Evolutionary conservation across 306 rosid genomes (phyloP).

Genomic region (Ochetophila trinervis): DNA sequence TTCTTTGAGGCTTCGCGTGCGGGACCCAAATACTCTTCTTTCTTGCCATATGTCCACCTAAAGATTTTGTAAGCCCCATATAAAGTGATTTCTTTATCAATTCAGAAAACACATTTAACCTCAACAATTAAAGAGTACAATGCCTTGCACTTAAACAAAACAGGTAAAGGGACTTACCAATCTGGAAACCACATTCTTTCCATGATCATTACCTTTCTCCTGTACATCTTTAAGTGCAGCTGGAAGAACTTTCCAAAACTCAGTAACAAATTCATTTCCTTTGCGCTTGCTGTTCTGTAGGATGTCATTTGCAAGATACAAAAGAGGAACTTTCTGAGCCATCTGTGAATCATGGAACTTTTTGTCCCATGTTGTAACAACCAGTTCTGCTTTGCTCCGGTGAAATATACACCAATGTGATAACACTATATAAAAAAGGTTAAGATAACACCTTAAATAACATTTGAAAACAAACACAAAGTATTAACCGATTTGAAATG

Average conservation of each 20-base stretch:
- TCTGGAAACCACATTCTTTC: slow-evolving; percentile 57
- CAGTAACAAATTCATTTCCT: slow-evolving; percentile 88
- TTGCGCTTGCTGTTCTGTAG: slow-evolving; percentile 92
- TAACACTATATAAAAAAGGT: slow-evolving; percentile 57
- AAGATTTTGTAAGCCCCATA: slow-evolving; percentile 16
- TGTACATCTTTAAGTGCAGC: slow-evolving; percentile 61
- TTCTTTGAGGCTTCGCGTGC: slow-evolving; percentile 59
- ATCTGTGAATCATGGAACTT: slow-evolving; percentile 63
- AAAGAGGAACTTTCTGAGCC: slow-evolving; percentile 65
- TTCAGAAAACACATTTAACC: neutral
- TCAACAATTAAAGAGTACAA: neutral
- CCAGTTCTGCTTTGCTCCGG: slow-evolving; percentile 82
- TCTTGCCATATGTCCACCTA: slow-evolving; percentile 89
- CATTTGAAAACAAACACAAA: neutral
- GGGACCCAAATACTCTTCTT: slow-evolving; percentile 85
- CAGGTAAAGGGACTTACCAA: slow-evolving; percentile 46
- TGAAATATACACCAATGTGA: slow-evolving; percentile 97
- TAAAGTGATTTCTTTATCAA: no score
- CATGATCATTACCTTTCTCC: slow-evolving; percentile 55
- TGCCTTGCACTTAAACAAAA: neutral
- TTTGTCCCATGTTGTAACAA: slow-evolving; percentile 81
- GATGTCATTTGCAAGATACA: slow-evolving; percentile 95
- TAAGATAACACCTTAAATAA: slow-evolving; percentile 31
- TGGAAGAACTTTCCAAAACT: slow-evolving; percentile 92
- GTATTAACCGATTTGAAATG: no score